Evolutionary conservation across 805 yeast species (phyloP).

Genomic region (Yarrowia porcina): DNA sequence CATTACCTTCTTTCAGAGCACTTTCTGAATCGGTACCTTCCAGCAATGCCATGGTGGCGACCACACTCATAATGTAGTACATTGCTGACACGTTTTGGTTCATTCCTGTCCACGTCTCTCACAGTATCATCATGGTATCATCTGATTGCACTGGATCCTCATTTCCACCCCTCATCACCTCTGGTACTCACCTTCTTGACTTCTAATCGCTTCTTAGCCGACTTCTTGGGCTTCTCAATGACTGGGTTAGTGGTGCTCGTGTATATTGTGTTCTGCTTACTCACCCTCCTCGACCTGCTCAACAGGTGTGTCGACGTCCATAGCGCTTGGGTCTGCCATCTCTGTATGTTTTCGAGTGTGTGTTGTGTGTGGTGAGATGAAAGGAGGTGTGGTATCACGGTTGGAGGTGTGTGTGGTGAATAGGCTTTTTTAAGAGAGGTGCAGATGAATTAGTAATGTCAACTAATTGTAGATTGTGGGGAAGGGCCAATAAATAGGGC

Average conservation of each 20-base stretch:
- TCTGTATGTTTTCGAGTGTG: neutral
- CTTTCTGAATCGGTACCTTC: too few species aligned
- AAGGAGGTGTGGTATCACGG: neutral
- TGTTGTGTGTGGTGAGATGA: neutral
- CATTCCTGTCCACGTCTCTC: neutral
- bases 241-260: constrained; percentile 2
- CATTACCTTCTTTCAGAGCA: too few species aligned
- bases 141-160: neutral
- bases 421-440: constrained; percentile 1
- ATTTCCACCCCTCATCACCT: neutral
- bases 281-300: constrained; percentile 19
- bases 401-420: neutral
- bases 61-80: neutral
- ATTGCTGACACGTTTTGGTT: neutral
- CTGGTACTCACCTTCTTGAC: constrained; percentile 57
- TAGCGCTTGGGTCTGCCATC: constrained; percentile 14
- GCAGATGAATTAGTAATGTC: constrained; percentile 8
- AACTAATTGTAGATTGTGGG: constrained; percentile 3
- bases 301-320: constrained; percentile 25
- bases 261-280: neutral
- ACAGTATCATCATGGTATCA: neutral
- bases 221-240: constrained; percentile 14
- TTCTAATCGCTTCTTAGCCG: constrained; percentile 69
- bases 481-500: neutral
- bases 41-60: too few species aligned